phyloP scores from a whole-genome alignment of 352 stramenopile species.

The Pythium folliculosum region DNA sequence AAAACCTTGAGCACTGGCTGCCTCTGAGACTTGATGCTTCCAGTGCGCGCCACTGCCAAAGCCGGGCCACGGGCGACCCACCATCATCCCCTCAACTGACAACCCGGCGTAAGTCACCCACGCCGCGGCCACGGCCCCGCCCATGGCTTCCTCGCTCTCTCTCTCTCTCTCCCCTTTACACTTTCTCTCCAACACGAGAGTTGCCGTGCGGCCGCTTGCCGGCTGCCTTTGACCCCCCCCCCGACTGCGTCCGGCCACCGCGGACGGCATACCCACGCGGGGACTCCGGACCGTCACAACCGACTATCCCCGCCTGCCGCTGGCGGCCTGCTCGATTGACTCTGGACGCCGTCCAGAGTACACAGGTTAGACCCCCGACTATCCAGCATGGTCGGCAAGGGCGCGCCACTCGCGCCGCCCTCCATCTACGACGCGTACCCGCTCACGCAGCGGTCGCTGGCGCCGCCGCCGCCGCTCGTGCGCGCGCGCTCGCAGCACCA shows the following conservation, averaged over 20 bases:
- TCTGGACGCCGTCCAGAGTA: conserved; percentile 19
- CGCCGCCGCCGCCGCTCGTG: conserved; percentile 31
- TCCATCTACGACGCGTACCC: conserved; percentile 78
- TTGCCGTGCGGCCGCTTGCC: background rate
- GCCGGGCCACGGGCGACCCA: background rate
- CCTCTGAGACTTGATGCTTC: conserved; percentile 25
- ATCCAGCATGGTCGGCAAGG: conserved; percentile 7
- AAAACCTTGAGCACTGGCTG: background rate
- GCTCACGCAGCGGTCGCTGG: conserved; percentile 42
- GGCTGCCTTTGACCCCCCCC: background rate
- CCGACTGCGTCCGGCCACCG: no score
- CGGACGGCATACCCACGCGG: no score
- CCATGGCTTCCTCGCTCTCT: background rate
- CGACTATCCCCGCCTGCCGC: no score
- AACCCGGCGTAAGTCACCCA: conserved; percentile 17
- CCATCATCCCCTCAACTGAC: conserved; percentile 5
- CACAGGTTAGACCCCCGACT: background rate
- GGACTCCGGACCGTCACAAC: background rate
- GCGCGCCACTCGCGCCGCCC: background rate
- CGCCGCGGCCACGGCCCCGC: no score
- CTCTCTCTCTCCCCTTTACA: background rate
- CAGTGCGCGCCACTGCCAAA: background rate
- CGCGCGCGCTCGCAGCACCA: conserved; percentile 34
- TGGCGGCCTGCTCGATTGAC: background rate
- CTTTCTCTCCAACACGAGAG: conserved; percentile 10